A percentile compares a stretch with the other conserved stretches of the same genome.
Conservation (phyloP, 2,329 filamentous ascomycete species). For the Ceratocystis harringtonii region DNA sequence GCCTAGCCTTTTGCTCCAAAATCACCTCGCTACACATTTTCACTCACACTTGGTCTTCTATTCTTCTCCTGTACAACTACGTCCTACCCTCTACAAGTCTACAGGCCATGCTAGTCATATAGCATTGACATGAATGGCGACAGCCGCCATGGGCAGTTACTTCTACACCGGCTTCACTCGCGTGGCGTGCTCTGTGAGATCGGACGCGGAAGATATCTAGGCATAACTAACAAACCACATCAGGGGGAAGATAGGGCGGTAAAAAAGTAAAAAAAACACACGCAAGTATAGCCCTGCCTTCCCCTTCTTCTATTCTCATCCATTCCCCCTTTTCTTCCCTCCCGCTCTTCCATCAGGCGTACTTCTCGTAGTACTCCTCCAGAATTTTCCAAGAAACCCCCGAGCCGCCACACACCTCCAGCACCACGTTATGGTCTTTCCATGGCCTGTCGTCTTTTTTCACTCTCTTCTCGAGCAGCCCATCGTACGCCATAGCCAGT, state of each 20-base stretch:
- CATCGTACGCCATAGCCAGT: conserved; percentile 49
- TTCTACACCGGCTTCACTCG: not conserved
- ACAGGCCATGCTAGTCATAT: not conserved
- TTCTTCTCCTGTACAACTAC: not conserved
- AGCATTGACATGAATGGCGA: not conserved
- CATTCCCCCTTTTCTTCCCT: not conserved
- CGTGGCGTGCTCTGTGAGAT: not conserved
- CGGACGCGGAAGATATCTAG: conserved; percentile 2
- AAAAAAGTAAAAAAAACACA: not conserved
- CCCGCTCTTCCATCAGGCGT: conserved; percentile 18
- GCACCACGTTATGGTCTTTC: conserved; percentile 55
- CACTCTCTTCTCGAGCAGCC: conserved; percentile 41
- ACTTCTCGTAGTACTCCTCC: conserved; percentile 39
- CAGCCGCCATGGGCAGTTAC: not conserved
- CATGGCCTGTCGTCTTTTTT: conserved; percentile 43
- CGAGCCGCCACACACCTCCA: conserved; percentile 71
- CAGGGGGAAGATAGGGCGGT: not conserved
- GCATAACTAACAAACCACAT: conserved; percentile 1
- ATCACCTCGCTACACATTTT: not conserved
- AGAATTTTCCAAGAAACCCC: conserved; percentile 50
- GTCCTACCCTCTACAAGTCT: not conserved
- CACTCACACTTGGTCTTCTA: not conserved
- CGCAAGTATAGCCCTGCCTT: not conserved
- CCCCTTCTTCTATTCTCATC: not conserved
- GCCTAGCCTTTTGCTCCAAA: not conserved